Base-by-base conservation (phyloP, 2,329 filamentous ascomycete species). In the Septoria petroselini region DNA sequence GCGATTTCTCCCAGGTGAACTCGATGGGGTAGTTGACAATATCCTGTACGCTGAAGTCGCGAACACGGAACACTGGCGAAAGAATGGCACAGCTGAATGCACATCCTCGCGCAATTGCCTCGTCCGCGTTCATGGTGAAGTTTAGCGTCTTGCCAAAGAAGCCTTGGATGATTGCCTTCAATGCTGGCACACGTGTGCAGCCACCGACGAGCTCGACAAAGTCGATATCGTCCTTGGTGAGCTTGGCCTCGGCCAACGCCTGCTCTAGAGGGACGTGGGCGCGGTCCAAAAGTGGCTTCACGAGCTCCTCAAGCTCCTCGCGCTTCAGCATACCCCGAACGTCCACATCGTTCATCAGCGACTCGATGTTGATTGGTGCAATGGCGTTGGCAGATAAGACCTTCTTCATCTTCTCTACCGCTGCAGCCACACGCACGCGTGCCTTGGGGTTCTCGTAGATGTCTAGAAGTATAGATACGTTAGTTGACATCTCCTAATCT, bases 11-110 rank as follows among this genome's bases (percentile, higher is more conserved):
- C 93, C 93, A 98, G 45, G 85, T 87, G 72, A 98, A 98, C 70
- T 98, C 91, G 70, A 98, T 95, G 41, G 93, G 93, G 76, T 97
- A 98, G 77, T 85, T 89, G 74, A 95, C 88, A 65, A 97, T 91
- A 72, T 98, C 93, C 79, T 97, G 90, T 54, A 97, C 86, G 62
- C 90, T 83, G 73, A 98, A 98, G 77, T 98, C 93, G 66, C 93
- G 90, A 68, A 98, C 93, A 70, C 91, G 90, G 86, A 98, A 97
- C 60, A 95, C 88, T 38, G 93, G 93, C 0, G 93, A 97, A 48
- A 97, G 83, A 62, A 96, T 96, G 65, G 93, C 93, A 71, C 93
- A 97, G 81, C 86, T 90, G 77, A 98, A 98, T 54, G 93, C 91
- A 70, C 89, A 95, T 55, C 93, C 93, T 69, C 93, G 86, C 55